Conservation (phyloP, 2,329 filamentous ascomycete species). For the Coleophoma eucalyptorum region DNA sequence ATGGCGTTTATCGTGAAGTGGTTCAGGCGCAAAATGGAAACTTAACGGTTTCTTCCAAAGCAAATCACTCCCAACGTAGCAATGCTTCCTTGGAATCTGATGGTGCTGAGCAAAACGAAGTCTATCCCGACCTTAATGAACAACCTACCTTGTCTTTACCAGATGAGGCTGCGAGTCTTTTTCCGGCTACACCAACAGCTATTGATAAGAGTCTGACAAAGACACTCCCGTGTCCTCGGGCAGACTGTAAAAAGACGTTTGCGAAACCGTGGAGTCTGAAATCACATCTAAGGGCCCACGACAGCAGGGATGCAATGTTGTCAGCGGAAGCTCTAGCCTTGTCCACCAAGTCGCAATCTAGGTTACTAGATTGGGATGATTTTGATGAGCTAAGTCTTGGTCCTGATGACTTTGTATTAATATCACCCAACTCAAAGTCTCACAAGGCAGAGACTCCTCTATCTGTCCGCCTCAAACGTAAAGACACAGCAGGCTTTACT, state of each 20-base stretch:
- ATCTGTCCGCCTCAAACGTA: slow-evolving; percentile 9
- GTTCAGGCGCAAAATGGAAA: too few species aligned
- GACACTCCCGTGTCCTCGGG: background rate
- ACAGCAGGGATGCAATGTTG: background rate
- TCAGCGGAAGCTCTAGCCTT: slow-evolving; percentile 1
- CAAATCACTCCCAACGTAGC: too few species aligned
- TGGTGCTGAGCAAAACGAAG: too few species aligned
- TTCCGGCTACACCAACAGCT: too few species aligned
- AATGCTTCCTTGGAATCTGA: too few species aligned
- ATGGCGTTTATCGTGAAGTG: too few species aligned
- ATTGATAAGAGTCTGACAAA: background rate
- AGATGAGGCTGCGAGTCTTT: too few species aligned
- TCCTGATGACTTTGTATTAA: slow-evolving; percentile 15
- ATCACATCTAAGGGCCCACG: background rate
- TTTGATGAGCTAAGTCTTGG: slow-evolving; percentile 23
- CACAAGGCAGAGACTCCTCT: slow-evolving; percentile 1
- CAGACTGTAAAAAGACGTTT: background rate
- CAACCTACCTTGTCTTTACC: too few species aligned
- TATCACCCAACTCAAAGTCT: slow-evolving; percentile 13
- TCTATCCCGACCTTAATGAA: too few species aligned
- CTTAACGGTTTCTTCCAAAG: too few species aligned
- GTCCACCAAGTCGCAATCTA: background rate
- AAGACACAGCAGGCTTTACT: slow-evolving; percentile 4
- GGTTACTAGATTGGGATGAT: slow-evolving; percentile 11
- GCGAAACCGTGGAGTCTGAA: background rate